Evolutionary conservation across 163 green algal genomes (phyloP).

Genomic region (Scenedesmus sp.): DNA sequence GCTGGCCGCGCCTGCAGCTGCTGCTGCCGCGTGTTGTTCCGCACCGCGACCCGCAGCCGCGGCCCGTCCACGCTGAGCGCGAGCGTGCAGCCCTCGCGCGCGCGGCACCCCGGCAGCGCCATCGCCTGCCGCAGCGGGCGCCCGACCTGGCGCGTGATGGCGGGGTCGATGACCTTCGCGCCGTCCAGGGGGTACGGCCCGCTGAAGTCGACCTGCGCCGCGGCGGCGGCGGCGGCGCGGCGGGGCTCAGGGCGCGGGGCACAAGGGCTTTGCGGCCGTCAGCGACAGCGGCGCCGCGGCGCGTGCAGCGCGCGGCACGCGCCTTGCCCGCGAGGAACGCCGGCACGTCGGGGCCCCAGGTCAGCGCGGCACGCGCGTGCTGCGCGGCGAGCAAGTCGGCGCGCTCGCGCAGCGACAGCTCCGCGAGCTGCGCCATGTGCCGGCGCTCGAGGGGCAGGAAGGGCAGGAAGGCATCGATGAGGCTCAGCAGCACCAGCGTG

Average conservation of each 20-base stretch:
- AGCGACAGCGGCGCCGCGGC: too few relatives aligned
- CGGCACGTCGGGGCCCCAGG: slow-evolving; percentile 58
- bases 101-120: neutral
- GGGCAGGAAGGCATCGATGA: slow-evolving; percentile 86
- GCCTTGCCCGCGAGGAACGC: slow-evolving; percentile 68
- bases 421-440: slow-evolving; percentile 56
- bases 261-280: too few relatives aligned
- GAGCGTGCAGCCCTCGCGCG: slow-evolving; percentile 7
- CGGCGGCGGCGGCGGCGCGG: too few relatives aligned
- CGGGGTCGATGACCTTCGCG: slow-evolving; percentile 26
- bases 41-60: neutral
- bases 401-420: slow-evolving; percentile 1
- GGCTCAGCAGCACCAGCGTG: slow-evolving; percentile 73
- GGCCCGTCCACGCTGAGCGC: neutral
- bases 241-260: too few relatives aligned
- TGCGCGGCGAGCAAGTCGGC: neutral
- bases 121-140: slow-evolving; percentile 17
- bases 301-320: neutral
- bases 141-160: slow-evolving; percentile 22
- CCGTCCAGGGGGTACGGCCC: slow-evolving; percentile 38
- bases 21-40: slow-evolving; percentile 23
- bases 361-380: slow-evolving; percentile 11
- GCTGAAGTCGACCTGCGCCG: slow-evolving; percentile 5
- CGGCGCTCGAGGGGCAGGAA: slow-evolving; percentile 81
- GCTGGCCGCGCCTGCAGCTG: too few relatives aligned